Conservation (phyloP, 2,329 filamentous ascomycete species). For the Calonectria pauciramosa region DNA sequence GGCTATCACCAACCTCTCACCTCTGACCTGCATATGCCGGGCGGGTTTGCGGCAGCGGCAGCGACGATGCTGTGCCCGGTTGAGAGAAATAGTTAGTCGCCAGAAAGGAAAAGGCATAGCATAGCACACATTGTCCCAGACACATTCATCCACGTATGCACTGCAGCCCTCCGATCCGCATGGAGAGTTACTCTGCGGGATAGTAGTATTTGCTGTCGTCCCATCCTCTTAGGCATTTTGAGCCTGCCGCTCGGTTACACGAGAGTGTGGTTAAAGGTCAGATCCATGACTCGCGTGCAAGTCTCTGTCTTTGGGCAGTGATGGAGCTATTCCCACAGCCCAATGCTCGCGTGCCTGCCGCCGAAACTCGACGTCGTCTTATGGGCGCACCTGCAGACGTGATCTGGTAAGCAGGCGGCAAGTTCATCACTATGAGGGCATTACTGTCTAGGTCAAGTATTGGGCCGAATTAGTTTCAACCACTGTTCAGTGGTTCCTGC, state of each 20-base stretch:
- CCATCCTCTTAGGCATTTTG: slow-evolving; percentile 6
- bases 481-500: slow-evolving; percentile 19
- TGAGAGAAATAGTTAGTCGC: not conserved
- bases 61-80: slow-evolving; percentile 30
- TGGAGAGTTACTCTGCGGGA: not conserved
- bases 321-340: slow-evolving; percentile 14
- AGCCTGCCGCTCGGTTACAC: slow-evolving; percentile 1
- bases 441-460: not conserved
- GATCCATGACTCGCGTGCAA: not conserved
- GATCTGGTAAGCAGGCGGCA: not conserved
- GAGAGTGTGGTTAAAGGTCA: not conserved
- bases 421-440: not conserved
- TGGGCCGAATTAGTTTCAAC: not conserved
- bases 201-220: not conserved
- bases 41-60: slow-evolving; percentile 33
- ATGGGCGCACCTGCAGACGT: slow-evolving; percentile 13
- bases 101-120: not conserved
- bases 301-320: slow-evolving; percentile 4
- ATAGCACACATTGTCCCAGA: slow-evolving; percentile 5
- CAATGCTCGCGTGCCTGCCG: slow-evolving; percentile 13
- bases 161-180: slow-evolving; percentile 4
- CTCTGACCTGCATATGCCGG: slow-evolving; percentile 40
- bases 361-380: not conserved
- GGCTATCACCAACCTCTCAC: slow-evolving; percentile 32
- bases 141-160: not conserved